Base-by-base conservation (phyloP, 2,329 filamentous ascomycete species). In the Cordyceps sp. region DNA sequence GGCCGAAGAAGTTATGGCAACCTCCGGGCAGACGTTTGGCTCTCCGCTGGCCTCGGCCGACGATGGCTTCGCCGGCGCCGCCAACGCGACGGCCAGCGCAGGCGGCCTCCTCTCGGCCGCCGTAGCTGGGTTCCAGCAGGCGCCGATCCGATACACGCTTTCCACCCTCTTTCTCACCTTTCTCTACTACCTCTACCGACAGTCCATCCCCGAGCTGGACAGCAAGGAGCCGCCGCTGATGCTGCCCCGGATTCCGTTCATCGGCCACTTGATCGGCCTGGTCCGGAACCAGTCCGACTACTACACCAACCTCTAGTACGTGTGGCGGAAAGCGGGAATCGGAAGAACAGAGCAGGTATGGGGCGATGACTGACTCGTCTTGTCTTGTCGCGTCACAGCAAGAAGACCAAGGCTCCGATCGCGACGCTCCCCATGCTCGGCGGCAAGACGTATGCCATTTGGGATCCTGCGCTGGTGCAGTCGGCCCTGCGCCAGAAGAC, bases 341-440 rank as follows among this genome's bases (percentile, higher is more conserved):
- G 4, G 7, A 17, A 5, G 6, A 10, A 10, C 6, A 10, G 12
- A 10, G 20, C 8, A 16, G 20, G 7, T 14, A 10, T 19, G 30
- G 22, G 5, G 15, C 10, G 3, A 8, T 12, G 21, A 7, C 21
- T n/a, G n/a, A n/a, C 21, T 23, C 21, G 17, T 10, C 6, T 6
- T 15, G 13, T 14, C 28, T 30, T 13, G 23, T 25, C 20, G n/a
- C n/a, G 13, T 10, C 3, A 25, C 15, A 46, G 43, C 29, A 47
- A 46, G 20, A 37, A 45, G 10, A 42, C 39, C 4, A 35, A 33
- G 2, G 20, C 49, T 32, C 47, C 50, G 12, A 58, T 64, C 37
- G 59, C 55, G 34, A 62, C 63, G 1, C 39, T 67, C 3, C 58
- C 55, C 3, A 58, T 65, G 40, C 43, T 63, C 16, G 51, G 46